Conservation (phyloP, 1,139 yeast genomes). For the Yamadazyma diospyri region DNA sequence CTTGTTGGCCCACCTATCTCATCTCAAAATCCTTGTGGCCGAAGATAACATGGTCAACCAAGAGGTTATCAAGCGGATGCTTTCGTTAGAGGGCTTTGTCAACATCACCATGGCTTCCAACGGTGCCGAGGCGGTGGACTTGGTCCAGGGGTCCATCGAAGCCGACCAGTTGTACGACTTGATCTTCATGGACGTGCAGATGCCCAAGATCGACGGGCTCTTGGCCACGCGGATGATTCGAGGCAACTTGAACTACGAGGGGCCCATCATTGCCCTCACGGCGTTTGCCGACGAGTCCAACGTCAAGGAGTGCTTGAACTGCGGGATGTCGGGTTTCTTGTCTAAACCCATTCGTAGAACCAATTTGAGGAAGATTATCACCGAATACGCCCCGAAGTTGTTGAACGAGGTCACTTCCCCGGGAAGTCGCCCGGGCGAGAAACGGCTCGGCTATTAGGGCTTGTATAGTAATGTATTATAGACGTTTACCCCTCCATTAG, state of each 20-base stretch:
- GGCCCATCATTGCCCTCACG: slow-evolving; percentile 89
- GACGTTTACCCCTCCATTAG: no score
- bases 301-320: slow-evolving; percentile 67
- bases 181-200: slow-evolving; percentile 93
- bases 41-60: slow-evolving; percentile 92
- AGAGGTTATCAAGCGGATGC: slow-evolving; percentile 84
- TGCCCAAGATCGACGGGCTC: slow-evolving; percentile 91
- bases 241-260: slow-evolving; percentile 54
- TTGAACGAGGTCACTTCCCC: slow-evolving; percentile 29
- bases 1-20: slow-evolving; percentile 25
- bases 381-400: slow-evolving; percentile 39
- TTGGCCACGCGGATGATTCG: slow-evolving; percentile 76
- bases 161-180: slow-evolving; percentile 52
- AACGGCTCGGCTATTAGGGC: slow-evolving; percentile 13
- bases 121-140: slow-evolving; percentile 82
- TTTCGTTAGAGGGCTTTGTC: slow-evolving; percentile 70
- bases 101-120: slow-evolving; percentile 77
- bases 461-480: slow-evolving; percentile 5
- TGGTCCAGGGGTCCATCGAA: slow-evolving; percentile 50
- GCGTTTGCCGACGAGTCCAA: slow-evolving; percentile 92
- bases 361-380: slow-evolving; percentile 52
- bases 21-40: slow-evolving; percentile 72
- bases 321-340: slow-evolving; percentile 87
- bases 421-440: slow-evolving; percentile 18
- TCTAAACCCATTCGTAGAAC: slow-evolving; percentile 82